Evolutionary conservation across 1,139 yeast genomes (phyloP).

Genomic region (Suhomyces atakaporum): DNA sequence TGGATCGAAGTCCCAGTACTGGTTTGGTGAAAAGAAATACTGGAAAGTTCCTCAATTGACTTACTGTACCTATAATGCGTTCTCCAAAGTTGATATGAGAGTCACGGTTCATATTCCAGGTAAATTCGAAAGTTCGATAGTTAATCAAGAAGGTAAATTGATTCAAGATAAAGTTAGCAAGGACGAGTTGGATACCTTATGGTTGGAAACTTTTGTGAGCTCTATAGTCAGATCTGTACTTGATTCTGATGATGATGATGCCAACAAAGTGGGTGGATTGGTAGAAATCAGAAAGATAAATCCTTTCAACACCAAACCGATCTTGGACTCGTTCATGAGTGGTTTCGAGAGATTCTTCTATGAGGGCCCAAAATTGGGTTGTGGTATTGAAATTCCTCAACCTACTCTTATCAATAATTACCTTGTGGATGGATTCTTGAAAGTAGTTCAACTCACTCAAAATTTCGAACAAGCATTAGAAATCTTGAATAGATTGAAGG

Average conservation of each 20-base stretch:
- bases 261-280: slow-evolving; percentile 50
- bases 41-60: slow-evolving; percentile 76
- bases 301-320: slow-evolving; percentile 56
- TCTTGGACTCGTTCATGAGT: slow-evolving; percentile 56
- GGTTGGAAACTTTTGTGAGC: slow-evolving; percentile 74
- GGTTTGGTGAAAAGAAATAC: slow-evolving; percentile 67
- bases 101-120: slow-evolving; percentile 50
- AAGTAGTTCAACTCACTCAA: slow-evolving; percentile 66
- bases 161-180: slow-evolving; percentile 39
- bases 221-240: slow-evolving; percentile 67
- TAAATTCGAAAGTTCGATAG: slow-evolving; percentile 49
- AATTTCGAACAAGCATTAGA: slow-evolving; percentile 59
- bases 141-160: slow-evolving; percentile 46
- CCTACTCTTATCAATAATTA: slow-evolving; percentile 72
- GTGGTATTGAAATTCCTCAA: slow-evolving; percentile 68
- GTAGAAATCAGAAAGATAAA: slow-evolving; percentile 50
- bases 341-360: slow-evolving; percentile 66
- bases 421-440: slow-evolving; percentile 73
- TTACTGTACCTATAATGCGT: slow-evolving; percentile 53
- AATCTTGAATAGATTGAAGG: slow-evolving; percentile 47
- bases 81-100: slow-evolving; percentile 32
- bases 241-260: slow-evolving; percentile 67
- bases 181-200: slow-evolving; percentile 39
- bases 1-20: slow-evolving; percentile 52
- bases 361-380: slow-evolving; percentile 65